Base-by-base conservation (phyloP, 192 early-diverging fungal genomes). In the Martensiomyces pterosporus region DNA sequence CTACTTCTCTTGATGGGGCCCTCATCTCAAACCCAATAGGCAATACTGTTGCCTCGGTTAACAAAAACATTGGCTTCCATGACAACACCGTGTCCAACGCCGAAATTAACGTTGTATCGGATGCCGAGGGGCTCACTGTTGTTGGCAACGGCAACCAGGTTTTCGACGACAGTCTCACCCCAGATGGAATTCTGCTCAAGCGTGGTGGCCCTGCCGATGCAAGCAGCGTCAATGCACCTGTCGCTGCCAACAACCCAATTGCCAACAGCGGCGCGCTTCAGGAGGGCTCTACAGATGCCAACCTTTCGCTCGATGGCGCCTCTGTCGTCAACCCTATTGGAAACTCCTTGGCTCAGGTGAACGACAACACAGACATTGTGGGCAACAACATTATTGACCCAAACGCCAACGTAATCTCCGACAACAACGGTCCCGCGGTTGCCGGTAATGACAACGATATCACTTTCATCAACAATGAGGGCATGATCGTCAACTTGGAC, bases 401-500 rank as follows among this genome's bases (percentile, higher is more conserved):
- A n/a, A 61, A 60, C 41, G 64, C 43, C 47, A 73, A 73, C 38
- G 8, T 46, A 3, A 50, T 58, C n/a, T 73, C 70, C 2, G 44
- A 53, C 42, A 73, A 73, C 42, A 60, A 62, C 21, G 70, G 70
- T 2, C 70, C 70, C 3, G 54, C 70, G 0, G 9, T 73, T 16
- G 70, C 70, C 14, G 70, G 70, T 18, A 57, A 73, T 39, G 55
- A 51, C 59, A 66, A 73, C 43, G 48, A 52, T 1, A 57, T 73
- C 19, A 57, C 66, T 4, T 63, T 63, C 0, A 65, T 73, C 26
- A 73, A 56, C 54, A 73, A 73, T 55, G 35, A 73, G 26, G 70
- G 69, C 41, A 73, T 73, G 69, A 64, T 73, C 32, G 62, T 73
- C 32, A 73, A 73, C 34, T 46, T 73, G 10, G 62, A 65, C 16